phyloP scores from a whole-genome alignment of 2,329 filamentous ascomycete genomes.

The Trichoderma citrinoviride region DNA sequence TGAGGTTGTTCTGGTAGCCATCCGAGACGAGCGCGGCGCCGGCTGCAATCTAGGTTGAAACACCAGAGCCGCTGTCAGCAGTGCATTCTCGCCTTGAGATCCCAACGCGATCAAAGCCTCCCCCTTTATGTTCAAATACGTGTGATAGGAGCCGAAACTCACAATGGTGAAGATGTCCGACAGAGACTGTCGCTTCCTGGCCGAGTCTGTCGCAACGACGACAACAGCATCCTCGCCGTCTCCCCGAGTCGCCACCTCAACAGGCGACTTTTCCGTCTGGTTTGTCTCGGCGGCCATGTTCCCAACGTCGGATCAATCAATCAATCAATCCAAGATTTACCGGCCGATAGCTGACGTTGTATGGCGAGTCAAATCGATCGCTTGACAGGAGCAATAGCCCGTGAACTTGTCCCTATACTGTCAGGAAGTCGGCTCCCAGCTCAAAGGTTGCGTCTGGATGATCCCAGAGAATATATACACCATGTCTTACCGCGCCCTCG shows the following conservation, averaged over 20 bases:
- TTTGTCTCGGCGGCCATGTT: not conserved
- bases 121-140: too few species aligned
- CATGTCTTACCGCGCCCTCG: not conserved
- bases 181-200: constrained; percentile 24
- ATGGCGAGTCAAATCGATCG: not conserved
- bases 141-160: not conserved
- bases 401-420: not conserved
- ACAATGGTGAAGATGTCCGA: constrained; percentile 33
- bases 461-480: constrained; percentile 8
- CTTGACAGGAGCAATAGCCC: not conserved
- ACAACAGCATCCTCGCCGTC: not conserved
- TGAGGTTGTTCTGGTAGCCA: constrained; percentile 40
- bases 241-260: not conserved
- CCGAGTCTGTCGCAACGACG: constrained; percentile 13
- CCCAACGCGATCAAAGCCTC: too few species aligned
- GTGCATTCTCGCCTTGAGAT: too few species aligned
- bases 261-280: constrained; percentile 3
- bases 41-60: constrained; percentile 27
- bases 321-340: not conserved
- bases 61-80: not conserved
- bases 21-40: constrained; percentile 38
- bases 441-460: not conserved
- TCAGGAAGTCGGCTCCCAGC: not conserved
- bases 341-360: not conserved
- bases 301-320: too few species aligned